Evolutionary conservation across 768 basidiomycete species (phyloP), one percentile per base, ranked within the genome.

Genomic region (Porphyrellus cyaneotinctus): DNA sequence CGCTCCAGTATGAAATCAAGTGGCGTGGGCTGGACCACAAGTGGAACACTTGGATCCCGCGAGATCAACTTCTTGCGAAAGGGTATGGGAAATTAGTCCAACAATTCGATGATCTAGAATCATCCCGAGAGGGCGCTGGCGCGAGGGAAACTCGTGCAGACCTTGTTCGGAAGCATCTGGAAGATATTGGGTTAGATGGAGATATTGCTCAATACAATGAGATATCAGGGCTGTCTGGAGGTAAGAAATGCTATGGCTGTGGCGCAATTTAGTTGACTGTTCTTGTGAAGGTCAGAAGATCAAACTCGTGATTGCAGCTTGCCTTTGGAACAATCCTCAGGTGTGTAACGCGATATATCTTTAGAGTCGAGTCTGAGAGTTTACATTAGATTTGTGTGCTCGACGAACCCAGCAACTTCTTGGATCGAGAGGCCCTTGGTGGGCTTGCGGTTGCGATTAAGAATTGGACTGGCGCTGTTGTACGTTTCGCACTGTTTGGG

Each of bases 181-280:
- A 97, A 70, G 94, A 94, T 60, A 91, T 98, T 59, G 95, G 95
- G 32, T 78, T 98, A 35, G 92, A 97, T 72, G 95, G 95, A 38
- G 92, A 97, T 74, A 97, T 97, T 54, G 95, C 95, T 12, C 92
- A 97, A 71, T 97, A 98, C 73, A 95, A 97, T 65, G 95, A 98
- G 73, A 94, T 97, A 65, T 82, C 83, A 32, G 95, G 95, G 35
- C 75, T 97, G 41, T 95, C 91, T 17, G 95, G 95, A 71, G 95
- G 94, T 85, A 66, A 59, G 75, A 57, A 17, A 36, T 52, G 45
- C 13, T 55, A 20, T 47, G 41, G 36, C 39, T 45, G 51, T 60
- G 61, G 47, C 51, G 32, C 38, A 33, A 52, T 23, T 52, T 41
- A 39, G 48, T 28, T 61, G 49, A 57, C 54, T 49, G 47, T 45